phyloP scores from a whole-genome alignment of 768 basidiomycete species.

The Russula emetica region DNA sequence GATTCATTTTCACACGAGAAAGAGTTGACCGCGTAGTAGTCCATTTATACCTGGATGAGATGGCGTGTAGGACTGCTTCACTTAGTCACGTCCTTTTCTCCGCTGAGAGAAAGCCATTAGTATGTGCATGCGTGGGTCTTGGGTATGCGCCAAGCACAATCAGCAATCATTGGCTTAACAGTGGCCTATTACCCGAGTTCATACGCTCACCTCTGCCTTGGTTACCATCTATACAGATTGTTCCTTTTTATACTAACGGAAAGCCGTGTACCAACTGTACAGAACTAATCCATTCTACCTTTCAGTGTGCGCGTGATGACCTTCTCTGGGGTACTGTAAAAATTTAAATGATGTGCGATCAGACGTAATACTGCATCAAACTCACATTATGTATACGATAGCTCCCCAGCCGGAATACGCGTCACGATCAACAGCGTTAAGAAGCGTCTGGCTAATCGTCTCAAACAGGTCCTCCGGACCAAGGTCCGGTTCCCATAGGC shows the following conservation, averaged over 20 bases:
- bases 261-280: constrained; percentile 12
- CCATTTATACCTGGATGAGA: background rate
- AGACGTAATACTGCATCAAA: constrained; percentile 20
- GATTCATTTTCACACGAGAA: background rate
- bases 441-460: constrained; percentile 92
- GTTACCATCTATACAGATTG: constrained; percentile 11
- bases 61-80: too few species aligned
- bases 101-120: background rate
- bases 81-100: background rate
- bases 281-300: constrained; percentile 79
- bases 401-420: constrained; percentile 97
- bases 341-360: constrained; percentile 18
- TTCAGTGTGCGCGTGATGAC: constrained; percentile 83
- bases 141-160: background rate
- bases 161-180: background rate
- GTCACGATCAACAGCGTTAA: constrained; percentile 95
- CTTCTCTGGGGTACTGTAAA: constrained; percentile 61
- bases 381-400: constrained; percentile 92
- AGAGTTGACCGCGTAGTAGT: background rate
- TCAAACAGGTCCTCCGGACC: constrained; percentile 97
- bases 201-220: too few species aligned
- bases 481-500: constrained; percentile 96
- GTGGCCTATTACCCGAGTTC: background rate
- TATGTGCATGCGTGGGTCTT: background rate
- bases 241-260: constrained; percentile 1